Evolutionary conservation across 2,329 filamentous ascomycete genomes (phyloP).

Genomic region (Penicillium sp.): DNA sequence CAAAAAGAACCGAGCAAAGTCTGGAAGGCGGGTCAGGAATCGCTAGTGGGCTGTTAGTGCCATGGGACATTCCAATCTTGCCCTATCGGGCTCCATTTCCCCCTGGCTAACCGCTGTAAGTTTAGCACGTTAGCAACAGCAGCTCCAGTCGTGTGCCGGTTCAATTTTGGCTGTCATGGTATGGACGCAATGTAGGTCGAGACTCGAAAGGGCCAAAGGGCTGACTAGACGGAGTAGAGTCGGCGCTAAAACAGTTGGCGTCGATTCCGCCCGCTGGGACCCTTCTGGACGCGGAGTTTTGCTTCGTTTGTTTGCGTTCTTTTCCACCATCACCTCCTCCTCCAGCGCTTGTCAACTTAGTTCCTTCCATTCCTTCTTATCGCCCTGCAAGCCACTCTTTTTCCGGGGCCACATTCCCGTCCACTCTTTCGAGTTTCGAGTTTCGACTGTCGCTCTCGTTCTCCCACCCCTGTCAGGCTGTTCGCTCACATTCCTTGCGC

Average conservation of each 20-base stretch:
- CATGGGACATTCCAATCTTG: too few species aligned
- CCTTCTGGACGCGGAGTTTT: background rate
- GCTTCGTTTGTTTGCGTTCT: background rate
- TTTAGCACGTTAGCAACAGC: background rate
- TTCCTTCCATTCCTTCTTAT: background rate
- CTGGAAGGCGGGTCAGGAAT: background rate
- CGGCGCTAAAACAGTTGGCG: too few species aligned
- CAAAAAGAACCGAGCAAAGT: background rate
- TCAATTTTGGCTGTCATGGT: background rate
- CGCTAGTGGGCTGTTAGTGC: background rate
- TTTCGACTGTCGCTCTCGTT: slow-evolving; percentile 7
- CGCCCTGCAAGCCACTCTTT: background rate
- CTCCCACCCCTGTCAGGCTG: background rate
- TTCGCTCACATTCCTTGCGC: slow-evolving; percentile 2
- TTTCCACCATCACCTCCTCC: background rate
- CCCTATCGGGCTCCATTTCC: background rate
- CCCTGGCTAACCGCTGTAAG: background rate
- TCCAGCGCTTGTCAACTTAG: too few species aligned
- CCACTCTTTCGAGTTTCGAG: background rate
- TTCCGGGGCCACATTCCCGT: background rate
- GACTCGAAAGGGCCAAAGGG: too few species aligned
- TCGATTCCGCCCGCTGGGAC: background rate
- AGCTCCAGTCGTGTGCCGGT: background rate
- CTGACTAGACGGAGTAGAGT: too few species aligned
- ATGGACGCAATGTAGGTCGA: too few species aligned